phyloP scores from a whole-genome alignment of 2,329 filamentous ascomycete species.

The Cladosporium sp. region DNA sequence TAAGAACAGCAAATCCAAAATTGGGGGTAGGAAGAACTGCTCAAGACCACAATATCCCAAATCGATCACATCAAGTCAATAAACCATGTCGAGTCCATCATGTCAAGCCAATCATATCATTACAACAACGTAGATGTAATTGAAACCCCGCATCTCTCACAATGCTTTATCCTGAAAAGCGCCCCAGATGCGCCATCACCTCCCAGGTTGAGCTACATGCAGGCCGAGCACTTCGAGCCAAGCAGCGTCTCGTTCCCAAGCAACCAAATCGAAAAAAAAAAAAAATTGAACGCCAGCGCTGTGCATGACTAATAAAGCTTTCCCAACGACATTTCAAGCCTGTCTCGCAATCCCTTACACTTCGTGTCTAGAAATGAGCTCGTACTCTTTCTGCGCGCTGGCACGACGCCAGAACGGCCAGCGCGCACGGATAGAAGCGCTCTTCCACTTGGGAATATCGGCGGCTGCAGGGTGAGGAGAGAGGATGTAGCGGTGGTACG shows the following conservation, averaged over 20 bases:
- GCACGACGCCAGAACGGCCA: constrained; percentile 34
- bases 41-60: background rate
- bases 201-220: constrained; percentile 6
- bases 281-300: constrained; percentile 11
- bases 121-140: background rate
- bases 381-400: constrained; percentile 32
- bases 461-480: constrained; percentile 19
- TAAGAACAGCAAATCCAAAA: background rate
- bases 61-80: background rate
- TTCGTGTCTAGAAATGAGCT: constrained; percentile 35
- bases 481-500: constrained; percentile 48
- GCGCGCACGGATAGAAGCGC: constrained; percentile 24
- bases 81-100: no score
- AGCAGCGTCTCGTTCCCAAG: background rate
- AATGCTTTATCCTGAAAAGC: background rate
- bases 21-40: background rate
- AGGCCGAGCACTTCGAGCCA: constrained; percentile 23
- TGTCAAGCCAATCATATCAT: background rate
- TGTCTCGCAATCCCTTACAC: constrained; percentile 21
- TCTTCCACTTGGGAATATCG: constrained; percentile 29
- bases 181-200: background rate
- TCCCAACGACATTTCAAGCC: constrained; percentile 5
- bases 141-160: background rate
- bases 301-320: background rate
- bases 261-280: background rate